These are phyloP conservation scores for Russula virescens DNA, from an alignment of 768 basidiomycete species.

Conservation along the genomic window DNA sequence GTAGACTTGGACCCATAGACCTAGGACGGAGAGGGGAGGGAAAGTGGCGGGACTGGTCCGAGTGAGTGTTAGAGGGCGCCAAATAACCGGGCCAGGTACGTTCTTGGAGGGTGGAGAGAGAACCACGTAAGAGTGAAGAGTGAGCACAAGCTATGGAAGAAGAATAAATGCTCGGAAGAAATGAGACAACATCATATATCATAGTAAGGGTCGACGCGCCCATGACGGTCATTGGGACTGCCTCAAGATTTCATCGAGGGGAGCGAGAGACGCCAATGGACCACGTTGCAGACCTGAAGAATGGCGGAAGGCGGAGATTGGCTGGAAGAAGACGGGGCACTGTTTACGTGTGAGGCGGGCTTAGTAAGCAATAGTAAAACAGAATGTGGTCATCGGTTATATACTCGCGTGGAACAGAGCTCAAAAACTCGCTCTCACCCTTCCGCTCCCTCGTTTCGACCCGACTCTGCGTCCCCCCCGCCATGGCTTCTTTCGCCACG, in stretches of 20 bases:
- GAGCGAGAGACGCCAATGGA: slow-evolving; percentile 6
- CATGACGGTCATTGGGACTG: slow-evolving; percentile 1
- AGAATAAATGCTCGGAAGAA: not conserved
- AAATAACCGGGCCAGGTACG: slow-evolving; percentile 15
- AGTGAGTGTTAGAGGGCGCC: slow-evolving; percentile 2
- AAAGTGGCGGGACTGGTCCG: slow-evolving; percentile 15
- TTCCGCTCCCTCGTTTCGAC: slow-evolving; percentile 14
- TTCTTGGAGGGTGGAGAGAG: not conserved
- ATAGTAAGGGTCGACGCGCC: not conserved
- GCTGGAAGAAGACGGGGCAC: slow-evolving; percentile 15
- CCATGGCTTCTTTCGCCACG: slow-evolving; percentile 19
- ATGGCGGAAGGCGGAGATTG: slow-evolving; percentile 21
- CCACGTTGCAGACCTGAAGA: slow-evolving; percentile 18
- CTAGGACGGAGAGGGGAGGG: no score
- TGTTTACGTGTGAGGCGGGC: slow-evolving; percentile 17
- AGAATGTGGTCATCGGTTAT: slow-evolving; percentile 14
- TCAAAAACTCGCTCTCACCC: slow-evolving; percentile 5
- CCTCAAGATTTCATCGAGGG: slow-evolving; percentile 5
- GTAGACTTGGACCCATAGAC: no score
- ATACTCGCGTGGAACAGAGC: not conserved
- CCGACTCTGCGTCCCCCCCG: not conserved
- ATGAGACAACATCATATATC: not conserved
- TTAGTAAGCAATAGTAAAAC: slow-evolving; percentile 8
- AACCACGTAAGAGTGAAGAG: not conserved
- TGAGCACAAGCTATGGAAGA: not conserved